Conservation (phyloP, 306 rosid genomes). For the Vigna hirtella region DNA sequence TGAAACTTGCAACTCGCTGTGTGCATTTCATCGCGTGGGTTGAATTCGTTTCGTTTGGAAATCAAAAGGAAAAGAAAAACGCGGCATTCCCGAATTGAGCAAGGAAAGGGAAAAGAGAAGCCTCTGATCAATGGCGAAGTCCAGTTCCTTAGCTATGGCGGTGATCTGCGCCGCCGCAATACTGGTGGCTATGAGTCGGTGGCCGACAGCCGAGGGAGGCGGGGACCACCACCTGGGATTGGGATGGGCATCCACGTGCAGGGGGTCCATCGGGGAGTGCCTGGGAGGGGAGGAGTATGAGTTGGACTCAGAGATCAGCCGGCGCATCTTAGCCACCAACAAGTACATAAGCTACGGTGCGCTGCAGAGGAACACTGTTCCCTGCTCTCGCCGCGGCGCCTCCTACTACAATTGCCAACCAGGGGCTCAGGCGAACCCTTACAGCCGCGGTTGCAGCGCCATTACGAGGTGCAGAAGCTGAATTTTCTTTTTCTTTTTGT, state of each 20-base stretch:
- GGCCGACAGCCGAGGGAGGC: slow-evolving; percentile 47
- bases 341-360: slow-evolving; percentile 89
- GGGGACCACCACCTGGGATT: slow-evolving; percentile 50
- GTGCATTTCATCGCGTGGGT: not conserved
- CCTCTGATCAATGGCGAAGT: slow-evolving; percentile 49
- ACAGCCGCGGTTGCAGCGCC: slow-evolving; percentile 88
- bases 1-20: not conserved
- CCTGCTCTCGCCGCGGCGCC: slow-evolving; percentile 90
- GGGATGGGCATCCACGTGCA: slow-evolving; percentile 54
- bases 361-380: slow-evolving; percentile 80
- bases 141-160: slow-evolving; percentile 46
- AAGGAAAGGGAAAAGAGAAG: not conserved
- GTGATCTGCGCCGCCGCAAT: slow-evolving; percentile 62
- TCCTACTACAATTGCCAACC: slow-evolving; percentile 91
- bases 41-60: not conserved
- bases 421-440: slow-evolving; percentile 91
- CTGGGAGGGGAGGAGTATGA: slow-evolving; percentile 62
- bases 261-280: slow-evolving; percentile 72
- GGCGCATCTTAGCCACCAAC: slow-evolving; percentile 78
- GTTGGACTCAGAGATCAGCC: slow-evolving; percentile 72
- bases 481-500: not conserved
- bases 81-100: not conserved
- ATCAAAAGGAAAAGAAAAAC: not conserved
- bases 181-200: slow-evolving; percentile 42
- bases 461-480: slow-evolving; percentile 96